Percentiles rank a stretch among this genome's conserved stretches.
These are phyloP conservation scores for Amphibolis antarctica DNA, from an alignment of 106 monocot species.

Conservation along the genomic window DNA sequence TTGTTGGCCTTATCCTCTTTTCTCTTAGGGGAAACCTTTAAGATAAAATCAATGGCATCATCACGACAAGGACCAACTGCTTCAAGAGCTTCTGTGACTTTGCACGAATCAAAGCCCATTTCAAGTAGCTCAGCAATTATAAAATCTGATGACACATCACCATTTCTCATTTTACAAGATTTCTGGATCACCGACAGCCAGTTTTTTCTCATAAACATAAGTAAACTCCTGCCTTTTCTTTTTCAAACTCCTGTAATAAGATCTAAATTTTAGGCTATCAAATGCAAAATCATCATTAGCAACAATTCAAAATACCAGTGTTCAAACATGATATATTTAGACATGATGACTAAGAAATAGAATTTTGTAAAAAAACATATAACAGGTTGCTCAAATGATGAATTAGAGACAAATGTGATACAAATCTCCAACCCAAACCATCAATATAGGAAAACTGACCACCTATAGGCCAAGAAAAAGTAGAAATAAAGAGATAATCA, in stretches of 20 bases:
- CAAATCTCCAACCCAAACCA: too few species aligned
- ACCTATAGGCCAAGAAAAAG: too few species aligned
- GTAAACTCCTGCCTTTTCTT: neutral
- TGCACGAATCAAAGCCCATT: constrained; percentile 81
- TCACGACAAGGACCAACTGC: constrained; percentile 54
- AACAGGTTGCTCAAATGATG: too few species aligned
- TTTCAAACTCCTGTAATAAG: neutral
- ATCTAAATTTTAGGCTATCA: too few species aligned
- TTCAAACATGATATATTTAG: too few species aligned
- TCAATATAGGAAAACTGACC: too few species aligned
- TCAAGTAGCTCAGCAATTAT: constrained; percentile 63
- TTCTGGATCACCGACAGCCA: neutral
- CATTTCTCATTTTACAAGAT: constrained; percentile 14
- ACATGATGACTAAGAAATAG: too few species aligned
- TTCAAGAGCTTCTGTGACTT: constrained; percentile 38
- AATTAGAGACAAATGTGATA: too few species aligned
- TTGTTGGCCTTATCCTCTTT: neutral
- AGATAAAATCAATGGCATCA: constrained; percentile 62
- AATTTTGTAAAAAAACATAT: too few species aligned
- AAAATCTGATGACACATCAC: constrained; percentile 35
- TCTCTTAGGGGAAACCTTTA: constrained; percentile 25
- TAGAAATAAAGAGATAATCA: too few species aligned
- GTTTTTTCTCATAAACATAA: neutral
- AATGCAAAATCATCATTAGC: too few species aligned
- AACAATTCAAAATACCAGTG: too few species aligned